phyloP scores from a whole-genome alignment of 2,329 filamentous ascomycete genomes.

The Claviceps monticola region DNA sequence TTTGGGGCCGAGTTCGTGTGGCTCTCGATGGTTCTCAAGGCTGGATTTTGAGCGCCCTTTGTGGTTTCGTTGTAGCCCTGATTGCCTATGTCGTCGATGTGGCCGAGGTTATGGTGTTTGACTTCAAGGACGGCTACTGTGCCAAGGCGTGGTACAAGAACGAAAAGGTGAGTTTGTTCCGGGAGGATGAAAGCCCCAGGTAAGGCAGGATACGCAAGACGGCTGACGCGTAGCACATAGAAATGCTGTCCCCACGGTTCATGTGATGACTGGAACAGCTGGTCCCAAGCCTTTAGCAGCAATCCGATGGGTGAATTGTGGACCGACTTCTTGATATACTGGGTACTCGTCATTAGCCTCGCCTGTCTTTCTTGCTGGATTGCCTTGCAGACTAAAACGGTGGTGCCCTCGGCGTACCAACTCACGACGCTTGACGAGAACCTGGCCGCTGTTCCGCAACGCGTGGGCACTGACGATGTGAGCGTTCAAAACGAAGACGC shows the following conservation, averaged over 20 bases:
- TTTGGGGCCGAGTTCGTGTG: constrained; percentile 63
- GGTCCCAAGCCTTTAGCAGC: constrained; percentile 35
- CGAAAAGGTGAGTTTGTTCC: constrained; percentile 38
- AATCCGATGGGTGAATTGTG: constrained; percentile 36
- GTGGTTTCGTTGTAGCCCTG: constrained; percentile 71
- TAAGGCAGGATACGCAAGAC: not conserved
- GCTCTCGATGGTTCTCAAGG: constrained; percentile 81
- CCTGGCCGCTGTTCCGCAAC: constrained; percentile 47
- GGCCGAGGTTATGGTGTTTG: constrained; percentile 72
- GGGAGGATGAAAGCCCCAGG: not conserved
- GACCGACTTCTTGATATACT: constrained; percentile 67
- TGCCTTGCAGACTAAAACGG: constrained; percentile 82
- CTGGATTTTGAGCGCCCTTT: constrained; percentile 85
- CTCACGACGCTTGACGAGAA: constrained; percentile 89
- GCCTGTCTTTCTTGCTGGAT: constrained; percentile 61
- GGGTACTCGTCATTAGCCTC: constrained; percentile 56
- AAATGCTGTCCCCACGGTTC: constrained; percentile 40
- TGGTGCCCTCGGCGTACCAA: constrained; percentile 77
- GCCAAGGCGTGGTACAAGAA: constrained; percentile 54
- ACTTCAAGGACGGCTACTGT: constrained; percentile 86
- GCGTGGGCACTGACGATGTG: constrained; percentile 27
- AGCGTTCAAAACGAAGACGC: constrained; percentile 32
- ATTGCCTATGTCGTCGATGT: constrained; percentile 85
- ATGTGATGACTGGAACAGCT: constrained; percentile 43
- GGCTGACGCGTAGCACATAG: constrained; percentile 14